Percentiles rank a stretch among this genome's conserved stretches.
phyloP scores from a whole-genome alignment of 768 basidiomycete genomes.

The Suillus variegatus region DNA sequence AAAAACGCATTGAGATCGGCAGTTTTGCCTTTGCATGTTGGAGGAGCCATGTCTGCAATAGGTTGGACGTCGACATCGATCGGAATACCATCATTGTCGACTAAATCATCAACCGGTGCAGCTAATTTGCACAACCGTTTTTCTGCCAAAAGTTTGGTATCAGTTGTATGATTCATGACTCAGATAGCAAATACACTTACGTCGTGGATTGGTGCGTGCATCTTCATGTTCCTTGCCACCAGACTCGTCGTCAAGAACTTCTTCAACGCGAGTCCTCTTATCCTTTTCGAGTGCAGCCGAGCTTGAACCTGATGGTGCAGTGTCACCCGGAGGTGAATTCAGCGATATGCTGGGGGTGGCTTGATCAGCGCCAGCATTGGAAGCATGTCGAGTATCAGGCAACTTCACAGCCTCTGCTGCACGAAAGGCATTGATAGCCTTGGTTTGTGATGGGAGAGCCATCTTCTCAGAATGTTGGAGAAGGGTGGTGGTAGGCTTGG shows the following conservation, averaged over 20 bases:
- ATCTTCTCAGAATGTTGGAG: neutral
- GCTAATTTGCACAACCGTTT: neutral
- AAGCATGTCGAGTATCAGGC: neutral
- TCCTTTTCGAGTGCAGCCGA: neutral
- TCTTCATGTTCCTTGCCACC: neutral
- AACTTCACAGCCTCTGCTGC: neutral
- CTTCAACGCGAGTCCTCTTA: neutral
- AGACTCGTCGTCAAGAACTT: neutral
- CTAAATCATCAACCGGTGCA: neutral
- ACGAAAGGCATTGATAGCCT: neutral
- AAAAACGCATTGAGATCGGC: neutral
- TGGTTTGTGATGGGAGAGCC: neutral
- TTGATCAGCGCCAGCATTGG: neutral
- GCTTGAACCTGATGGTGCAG: neutral
- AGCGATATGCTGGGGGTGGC: neutral
- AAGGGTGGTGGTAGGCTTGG: neutral
- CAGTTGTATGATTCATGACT: neutral
- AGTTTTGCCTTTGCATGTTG: neutral
- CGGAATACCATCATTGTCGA: slow-evolving; percentile 15
- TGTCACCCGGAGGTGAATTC: neutral
- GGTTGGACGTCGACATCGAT: slow-evolving; percentile 12
- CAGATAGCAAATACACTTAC: neutral
- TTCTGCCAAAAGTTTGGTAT: neutral
- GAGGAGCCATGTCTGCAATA: neutral
- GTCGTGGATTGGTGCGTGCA: neutral